Evolutionary conservation across 108 stramenopile genomes (phyloP).

Genomic region (Chaetoceros tenuissimus): DNA sequence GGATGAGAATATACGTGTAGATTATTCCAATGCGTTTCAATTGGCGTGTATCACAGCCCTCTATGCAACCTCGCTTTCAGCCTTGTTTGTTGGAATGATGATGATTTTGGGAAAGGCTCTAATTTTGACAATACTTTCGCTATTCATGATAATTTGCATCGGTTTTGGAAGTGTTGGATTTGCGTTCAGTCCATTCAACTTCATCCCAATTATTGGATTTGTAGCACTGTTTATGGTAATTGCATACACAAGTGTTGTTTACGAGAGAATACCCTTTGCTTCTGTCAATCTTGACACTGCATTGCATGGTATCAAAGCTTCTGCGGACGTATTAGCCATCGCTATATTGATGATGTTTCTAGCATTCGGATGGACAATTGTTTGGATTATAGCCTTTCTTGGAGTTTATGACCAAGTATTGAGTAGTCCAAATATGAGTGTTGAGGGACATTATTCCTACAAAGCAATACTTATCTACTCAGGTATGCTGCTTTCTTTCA

Average conservation of each 20-base stretch:
- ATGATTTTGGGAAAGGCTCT: conserved; percentile 31
- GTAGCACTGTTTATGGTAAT: conserved; percentile 62
- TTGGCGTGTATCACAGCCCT: conserved; percentile 22
- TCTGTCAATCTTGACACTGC: conserved; percentile 62
- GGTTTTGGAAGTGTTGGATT: conserved; percentile 83
- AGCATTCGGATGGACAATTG: conserved; percentile 52
- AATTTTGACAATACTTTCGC: conserved; percentile 41
- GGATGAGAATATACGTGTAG: conserved; percentile 5
- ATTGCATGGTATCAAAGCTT: conserved; percentile 47
- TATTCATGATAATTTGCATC: conserved; percentile 66
- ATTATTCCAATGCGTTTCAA: conserved; percentile 30
- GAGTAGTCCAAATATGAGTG: conserved; percentile 2
- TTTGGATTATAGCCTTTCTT: conserved; percentile 51
- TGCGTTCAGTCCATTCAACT: conserved; percentile 66
- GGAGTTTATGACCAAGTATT: conserved; percentile 46
- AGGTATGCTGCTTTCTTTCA: neutral
- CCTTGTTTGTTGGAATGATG: conserved; percentile 34
- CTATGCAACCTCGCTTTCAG: conserved; percentile 22
- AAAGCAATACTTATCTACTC: neutral
- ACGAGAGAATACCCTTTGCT: conserved; percentile 74
- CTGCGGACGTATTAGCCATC: conserved; percentile 44
- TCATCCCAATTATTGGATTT: conserved; percentile 76
- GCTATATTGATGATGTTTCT: conserved; percentile 5
- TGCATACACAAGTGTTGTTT: conserved; percentile 71
- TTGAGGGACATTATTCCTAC: too few relatives aligned